Conservation (phyloP, 176 grass and related monocot species). For the Oryza australiensis region DNA sequence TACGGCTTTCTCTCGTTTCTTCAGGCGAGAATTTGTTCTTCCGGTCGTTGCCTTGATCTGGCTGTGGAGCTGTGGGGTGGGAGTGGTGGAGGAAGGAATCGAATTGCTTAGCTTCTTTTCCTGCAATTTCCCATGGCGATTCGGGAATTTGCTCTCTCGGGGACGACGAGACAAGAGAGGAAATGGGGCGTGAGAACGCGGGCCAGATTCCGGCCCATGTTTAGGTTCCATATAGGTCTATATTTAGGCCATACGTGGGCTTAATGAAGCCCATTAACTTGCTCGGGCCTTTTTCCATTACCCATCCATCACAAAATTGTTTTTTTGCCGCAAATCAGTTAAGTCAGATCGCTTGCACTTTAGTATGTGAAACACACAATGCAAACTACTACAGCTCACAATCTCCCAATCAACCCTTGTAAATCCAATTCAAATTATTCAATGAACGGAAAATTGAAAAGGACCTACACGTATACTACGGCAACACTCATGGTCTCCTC, state of each 20-base stretch:
- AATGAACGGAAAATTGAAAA: no score
- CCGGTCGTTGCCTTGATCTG: neutral
- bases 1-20: neutral
- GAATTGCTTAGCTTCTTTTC: neutral
- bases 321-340: no score
- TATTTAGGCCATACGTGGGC: neutral
- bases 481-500: no score
- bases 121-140: neutral
- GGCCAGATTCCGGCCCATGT: neutral
- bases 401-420: no score
- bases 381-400: no score
- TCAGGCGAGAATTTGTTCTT: neutral
- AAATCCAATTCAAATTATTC: no score
- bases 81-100: neutral
- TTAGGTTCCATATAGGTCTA: neutral
- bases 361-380: no score
- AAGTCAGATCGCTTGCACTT: no score
- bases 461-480: no score
- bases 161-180: neutral
- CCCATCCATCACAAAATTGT: neutral
- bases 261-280: neutral
- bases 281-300: neutral
- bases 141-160: slow-evolving; percentile 6
- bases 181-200: neutral
- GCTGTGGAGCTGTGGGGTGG: neutral